Evolutionary conservation across 768 basidiomycete genomes (phyloP), one percentile per base, ranked within the genome.

Genomic region (Galerina marginata): DNA sequence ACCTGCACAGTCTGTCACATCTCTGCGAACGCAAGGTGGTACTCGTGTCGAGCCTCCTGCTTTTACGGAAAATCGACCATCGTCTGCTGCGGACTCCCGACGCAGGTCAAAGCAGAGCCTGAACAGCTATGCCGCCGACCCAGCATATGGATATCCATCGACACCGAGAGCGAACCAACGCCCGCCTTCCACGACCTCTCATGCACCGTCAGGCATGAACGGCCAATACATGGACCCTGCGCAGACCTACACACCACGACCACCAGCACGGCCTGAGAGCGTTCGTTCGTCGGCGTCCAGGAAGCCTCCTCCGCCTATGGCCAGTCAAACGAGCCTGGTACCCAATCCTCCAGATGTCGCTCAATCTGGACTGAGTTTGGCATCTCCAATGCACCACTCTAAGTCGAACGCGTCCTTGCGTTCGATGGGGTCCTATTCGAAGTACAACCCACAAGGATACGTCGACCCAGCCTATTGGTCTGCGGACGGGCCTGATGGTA

Each of bases 381-480:
- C 59, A n/a, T 54, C 64, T 43, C 65, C 65, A 12, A 57, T 73
- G 25, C 64, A 65, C 16, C 72, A 71, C 14, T 54, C 59, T 7
- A 54, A 65, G 38, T 77, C 76, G 20, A 72, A 67, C 50, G 58
- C 68, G 12, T 77, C 77, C 9, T 46, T 77, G 46, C 71, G 67
- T 38, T 74, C 75, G 14, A 59, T 48, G 23, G 65, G 65, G 7
- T 73, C 74, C 6, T 76, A 72, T 49, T 61, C 61, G 15, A 68
- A 57, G 51, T 78, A 63, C 55, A 67, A 75, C 44, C 72, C 71
- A 1, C 11, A 58, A 3, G 71, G 52, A 14, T 78, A 78, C 58
- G 63, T 71, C 16, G 77, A 78, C 58, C 77, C 75, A 7, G 75
- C 75, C 15, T 72, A 51, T 48, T 75, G 67, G 67, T 56, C 55